Percentiles rank a stretch among this genome's conserved stretches.
These are phyloP conservation scores for Russula sp. DNA, from an alignment of 768 basidiomycete genomes.

Conservation along the genomic window DNA sequence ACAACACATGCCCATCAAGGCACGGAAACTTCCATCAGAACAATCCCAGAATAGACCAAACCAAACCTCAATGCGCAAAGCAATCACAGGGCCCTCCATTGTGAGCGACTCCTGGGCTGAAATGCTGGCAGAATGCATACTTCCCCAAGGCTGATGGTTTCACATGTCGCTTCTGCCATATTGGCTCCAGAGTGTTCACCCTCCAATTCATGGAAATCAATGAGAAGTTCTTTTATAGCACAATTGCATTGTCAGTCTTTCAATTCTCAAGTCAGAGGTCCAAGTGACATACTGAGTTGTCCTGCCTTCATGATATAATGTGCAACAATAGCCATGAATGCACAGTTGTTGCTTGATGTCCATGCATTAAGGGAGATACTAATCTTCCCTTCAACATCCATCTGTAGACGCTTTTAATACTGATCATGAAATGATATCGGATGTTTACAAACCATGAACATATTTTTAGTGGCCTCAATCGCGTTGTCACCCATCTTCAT, in stretches of 20 bases:
- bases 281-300: neutral
- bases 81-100: no score
- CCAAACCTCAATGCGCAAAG: no score
- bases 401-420: neutral
- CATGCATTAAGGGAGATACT: neutral
- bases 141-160: no score
- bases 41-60: no score
- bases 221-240: neutral
- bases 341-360: neutral
- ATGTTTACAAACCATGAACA: no score
- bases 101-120: no score
- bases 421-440: no score
- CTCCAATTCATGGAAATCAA: neutral
- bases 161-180: no score
- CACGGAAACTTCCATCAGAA: no score
- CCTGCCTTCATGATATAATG: neutral
- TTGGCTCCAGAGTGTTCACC: neutral
- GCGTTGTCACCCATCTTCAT: neutral
- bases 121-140: no score
- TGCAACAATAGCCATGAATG: neutral
- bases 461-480: neutral
- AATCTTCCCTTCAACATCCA: neutral
- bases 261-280: neutral
- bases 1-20: no score
- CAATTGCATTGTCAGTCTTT: no score